Percentiles rank a stretch among this genome's conserved stretches.
Evolutionary conservation across 495 filamentous ascomycete species (phyloP).

Genomic region (Penicillium robsamsonii): DNA sequence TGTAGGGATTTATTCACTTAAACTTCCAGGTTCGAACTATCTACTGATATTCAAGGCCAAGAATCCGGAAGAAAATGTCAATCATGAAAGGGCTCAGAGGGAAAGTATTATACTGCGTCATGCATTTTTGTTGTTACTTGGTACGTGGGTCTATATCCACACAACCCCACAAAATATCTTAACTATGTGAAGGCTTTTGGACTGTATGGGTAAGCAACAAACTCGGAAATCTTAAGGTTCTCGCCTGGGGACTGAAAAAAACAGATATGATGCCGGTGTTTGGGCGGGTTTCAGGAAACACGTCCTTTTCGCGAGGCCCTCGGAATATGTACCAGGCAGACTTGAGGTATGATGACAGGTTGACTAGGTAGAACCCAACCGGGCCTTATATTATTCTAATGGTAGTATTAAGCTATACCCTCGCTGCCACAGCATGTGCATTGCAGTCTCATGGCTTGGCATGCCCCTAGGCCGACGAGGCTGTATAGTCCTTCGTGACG

Average conservation of each 20-base stretch:
- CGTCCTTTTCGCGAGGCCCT: constrained; percentile 30
- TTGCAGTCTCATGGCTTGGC: constrained; percentile 21
- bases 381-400: constrained; percentile 36
- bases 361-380: constrained; percentile 22
- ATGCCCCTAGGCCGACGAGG: constrained; percentile 25
- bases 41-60: no score
- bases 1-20: no score
- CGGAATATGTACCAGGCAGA: no score
- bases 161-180: no score
- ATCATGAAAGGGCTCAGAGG: no score
- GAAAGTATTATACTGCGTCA: no score
- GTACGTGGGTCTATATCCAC: no score
- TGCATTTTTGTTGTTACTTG: no score
- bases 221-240: no score
- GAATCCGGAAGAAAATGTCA: no score
- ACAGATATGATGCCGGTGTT: constrained; percentile 40
- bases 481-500: constrained; percentile 33
- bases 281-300: constrained; percentile 39
- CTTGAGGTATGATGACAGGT: constrained; percentile 18
- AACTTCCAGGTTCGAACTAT: no score
- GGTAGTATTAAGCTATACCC: constrained; percentile 33
- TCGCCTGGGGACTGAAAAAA: background rate
- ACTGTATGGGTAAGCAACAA: background rate
- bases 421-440: constrained; percentile 30
- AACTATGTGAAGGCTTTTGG: background rate